These are phyloP conservation scores for Sarocladium strictum DNA, from an alignment of 2,329 filamentous ascomycete species.

Conservation along the genomic window DNA sequence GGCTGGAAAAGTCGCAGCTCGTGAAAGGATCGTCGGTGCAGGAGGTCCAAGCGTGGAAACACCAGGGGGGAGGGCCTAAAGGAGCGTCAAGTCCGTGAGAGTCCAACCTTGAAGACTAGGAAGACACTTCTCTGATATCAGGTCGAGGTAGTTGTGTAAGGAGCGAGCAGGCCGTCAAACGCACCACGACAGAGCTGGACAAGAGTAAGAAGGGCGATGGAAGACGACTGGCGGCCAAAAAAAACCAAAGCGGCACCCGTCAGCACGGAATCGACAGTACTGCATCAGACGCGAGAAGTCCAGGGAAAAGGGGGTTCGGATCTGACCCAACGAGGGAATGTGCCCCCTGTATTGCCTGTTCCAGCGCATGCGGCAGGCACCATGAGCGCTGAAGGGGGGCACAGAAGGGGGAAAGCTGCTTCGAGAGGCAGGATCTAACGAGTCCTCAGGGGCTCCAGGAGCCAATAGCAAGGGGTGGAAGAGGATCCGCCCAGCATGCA, in stretches of 20 bases:
- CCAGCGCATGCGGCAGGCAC: conserved; percentile 3
- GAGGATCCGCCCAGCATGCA: background rate
- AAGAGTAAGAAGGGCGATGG: background rate
- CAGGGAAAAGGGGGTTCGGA: conserved; percentile 1
- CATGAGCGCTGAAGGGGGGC: background rate
- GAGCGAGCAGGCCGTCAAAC: background rate
- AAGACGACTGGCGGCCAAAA: background rate
- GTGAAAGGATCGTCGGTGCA: conserved; percentile 6
- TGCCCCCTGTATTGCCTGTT: background rate
- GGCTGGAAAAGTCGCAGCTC: conserved; percentile 1
- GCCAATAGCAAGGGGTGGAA: background rate
- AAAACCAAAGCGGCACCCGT: background rate
- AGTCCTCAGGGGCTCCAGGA: background rate
- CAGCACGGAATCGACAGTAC: background rate
- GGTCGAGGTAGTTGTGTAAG: background rate
- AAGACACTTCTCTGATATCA: background rate
- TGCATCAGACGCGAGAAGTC: background rate
- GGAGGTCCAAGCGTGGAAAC: conserved; percentile 1
- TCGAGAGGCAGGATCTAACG: background rate
- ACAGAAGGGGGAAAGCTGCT: background rate
- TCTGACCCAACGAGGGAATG: background rate
- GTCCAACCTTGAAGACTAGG: background rate
- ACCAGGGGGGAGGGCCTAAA: background rate
- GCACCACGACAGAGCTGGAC: background rate
- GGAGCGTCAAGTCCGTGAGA: background rate